phyloP scores from a whole-genome alignment of 176 grass and related monocot species.

The Rhynchospora pubera region DNA sequence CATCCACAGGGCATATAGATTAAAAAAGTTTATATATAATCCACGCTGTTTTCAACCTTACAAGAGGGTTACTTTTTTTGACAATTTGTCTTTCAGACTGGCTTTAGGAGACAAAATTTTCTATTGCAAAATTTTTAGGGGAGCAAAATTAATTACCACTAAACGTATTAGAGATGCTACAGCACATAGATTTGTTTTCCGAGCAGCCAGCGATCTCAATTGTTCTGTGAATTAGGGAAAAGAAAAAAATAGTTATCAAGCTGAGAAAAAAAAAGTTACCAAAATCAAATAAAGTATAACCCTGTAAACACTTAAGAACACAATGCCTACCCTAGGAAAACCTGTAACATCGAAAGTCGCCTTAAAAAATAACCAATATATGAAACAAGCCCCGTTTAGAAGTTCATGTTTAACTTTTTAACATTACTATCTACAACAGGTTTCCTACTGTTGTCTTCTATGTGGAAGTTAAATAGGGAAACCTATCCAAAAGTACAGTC shows the following conservation, averaged over 20 bases:
- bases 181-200: slow-evolving; percentile 14
- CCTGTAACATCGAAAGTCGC: not conserved
- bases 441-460: not conserved
- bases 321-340: not conserved
- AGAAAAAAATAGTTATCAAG: not conserved
- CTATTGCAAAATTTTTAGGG: not conserved
- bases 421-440: not conserved
- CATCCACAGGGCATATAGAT: too few relatives aligned
- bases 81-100: not conserved
- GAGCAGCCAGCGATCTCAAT: not conserved
- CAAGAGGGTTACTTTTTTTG: too few relatives aligned
- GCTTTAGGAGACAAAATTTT: not conserved
- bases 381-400: not conserved
- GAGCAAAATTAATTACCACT: slow-evolving; percentile 41
- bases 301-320: not conserved
- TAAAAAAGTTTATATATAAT: too few relatives aligned
- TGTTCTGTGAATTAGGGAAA: not conserved
- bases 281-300: not conserved
- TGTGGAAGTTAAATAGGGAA: not conserved
- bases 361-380: not conserved
- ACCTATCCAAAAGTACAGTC: not conserved
- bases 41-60: too few relatives aligned
- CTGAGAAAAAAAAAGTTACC: too few relatives aligned
- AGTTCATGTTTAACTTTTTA: not conserved
- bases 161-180: slow-evolving; percentile 72